Evolutionary conservation across 305 asterid species (phyloP).

Genomic region (Fraxinus nigra): DNA sequence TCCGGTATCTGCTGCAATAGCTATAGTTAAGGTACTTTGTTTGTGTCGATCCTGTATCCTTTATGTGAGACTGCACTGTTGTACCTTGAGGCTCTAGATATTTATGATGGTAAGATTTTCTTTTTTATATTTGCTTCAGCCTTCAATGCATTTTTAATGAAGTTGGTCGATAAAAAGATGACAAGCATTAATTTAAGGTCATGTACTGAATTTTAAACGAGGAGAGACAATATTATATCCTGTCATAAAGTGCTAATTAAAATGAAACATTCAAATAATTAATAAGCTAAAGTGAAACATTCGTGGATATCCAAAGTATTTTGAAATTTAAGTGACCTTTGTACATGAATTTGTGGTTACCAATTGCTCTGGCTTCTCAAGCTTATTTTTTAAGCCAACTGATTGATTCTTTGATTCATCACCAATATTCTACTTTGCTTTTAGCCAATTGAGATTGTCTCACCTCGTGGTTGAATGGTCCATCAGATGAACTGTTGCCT

Average conservation of each 20-base stretch:
- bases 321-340: neutral
- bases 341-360: neutral
- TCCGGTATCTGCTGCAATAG: slow-evolving; percentile 90
- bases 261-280: neutral
- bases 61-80: slow-evolving; percentile 2
- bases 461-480: neutral
- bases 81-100: slow-evolving; percentile 4
- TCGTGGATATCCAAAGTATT: neutral
- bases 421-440: neutral
- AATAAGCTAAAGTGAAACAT: neutral
- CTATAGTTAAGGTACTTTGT: slow-evolving; percentile 74
- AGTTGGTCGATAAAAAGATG: neutral
- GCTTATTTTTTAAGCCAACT: neutral
- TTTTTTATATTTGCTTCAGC: neutral
- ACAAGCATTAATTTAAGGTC: neutral
- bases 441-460: slow-evolving; percentile 2
- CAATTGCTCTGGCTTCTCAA: neutral
- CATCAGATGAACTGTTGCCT: neutral
- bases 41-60: neutral
- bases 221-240: neutral
- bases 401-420: neutral
- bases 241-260: neutral
- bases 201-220: neutral
- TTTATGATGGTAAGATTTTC: neutral
- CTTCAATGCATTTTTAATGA: neutral